phyloP scores from a whole-genome alignment of 176 grass and related monocot species.

The barley (Hordeum vulgare) region DNA sequence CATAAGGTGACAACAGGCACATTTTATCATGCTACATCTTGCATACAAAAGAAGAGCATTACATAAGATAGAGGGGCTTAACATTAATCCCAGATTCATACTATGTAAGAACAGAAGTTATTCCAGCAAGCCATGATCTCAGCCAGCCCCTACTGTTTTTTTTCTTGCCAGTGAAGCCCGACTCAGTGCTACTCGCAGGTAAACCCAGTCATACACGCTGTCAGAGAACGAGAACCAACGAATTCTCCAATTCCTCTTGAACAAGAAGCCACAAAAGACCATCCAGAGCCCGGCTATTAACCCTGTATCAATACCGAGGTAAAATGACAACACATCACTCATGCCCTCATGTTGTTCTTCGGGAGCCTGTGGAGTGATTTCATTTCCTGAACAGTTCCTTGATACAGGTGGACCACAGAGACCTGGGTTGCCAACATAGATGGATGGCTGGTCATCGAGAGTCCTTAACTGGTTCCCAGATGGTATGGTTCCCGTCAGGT shows the following conservation, averaged over 20 bases:
- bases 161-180: not conserved
- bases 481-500: not conserved
- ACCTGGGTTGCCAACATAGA: conserved; percentile 5
- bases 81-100: not conserved
- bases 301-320: not conserved
- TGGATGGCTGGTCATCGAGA: not conserved
- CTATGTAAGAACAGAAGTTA: not conserved
- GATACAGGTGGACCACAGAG: conserved; percentile 21
- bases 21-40: not conserved
- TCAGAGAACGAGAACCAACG: not conserved
- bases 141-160: not conserved
- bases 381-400: not conserved
- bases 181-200: not conserved
- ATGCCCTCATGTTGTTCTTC: not conserved
- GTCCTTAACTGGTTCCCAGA: not conserved
- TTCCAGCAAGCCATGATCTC: not conserved
- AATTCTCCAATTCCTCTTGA: not conserved
- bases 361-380: not conserved
- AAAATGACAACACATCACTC: not conserved
- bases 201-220: not conserved
- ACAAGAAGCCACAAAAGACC: not conserved
- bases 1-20: not conserved
- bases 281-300: conserved; percentile 4
- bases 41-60: not conserved
- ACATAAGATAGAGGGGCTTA: not conserved